phyloP scores from a whole-genome alignment of 768 basidiomycete genomes.

The Boletus huronensis region DNA sequence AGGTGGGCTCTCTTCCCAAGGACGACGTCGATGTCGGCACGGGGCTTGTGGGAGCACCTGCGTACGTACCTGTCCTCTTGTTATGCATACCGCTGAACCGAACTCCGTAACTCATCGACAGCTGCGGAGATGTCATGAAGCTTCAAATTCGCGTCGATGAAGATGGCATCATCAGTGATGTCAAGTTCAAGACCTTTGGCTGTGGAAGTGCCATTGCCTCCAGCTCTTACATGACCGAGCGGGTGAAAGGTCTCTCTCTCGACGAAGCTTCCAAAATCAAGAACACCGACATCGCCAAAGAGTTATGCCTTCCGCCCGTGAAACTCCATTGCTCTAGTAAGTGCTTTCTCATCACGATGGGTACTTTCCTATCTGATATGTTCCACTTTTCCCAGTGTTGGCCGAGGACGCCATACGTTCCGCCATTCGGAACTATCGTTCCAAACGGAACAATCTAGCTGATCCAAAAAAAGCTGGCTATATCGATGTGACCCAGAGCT shows the following conservation, averaged over 20 bases:
- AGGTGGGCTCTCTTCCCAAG: slow-evolving; percentile 98
- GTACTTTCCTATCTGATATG: slow-evolving; percentile 23
- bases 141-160: slow-evolving; percentile 97
- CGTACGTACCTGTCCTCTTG: slow-evolving; percentile 50
- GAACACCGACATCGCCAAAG: slow-evolving; percentile 99
- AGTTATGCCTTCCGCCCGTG: slow-evolving; percentile 91
- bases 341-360: slow-evolving; percentile 27
- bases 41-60: slow-evolving; percentile 95
- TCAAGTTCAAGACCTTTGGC: slow-evolving; percentile 99
- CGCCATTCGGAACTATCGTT: slow-evolving; percentile 93
- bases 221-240: slow-evolving; percentile 98
- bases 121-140: slow-evolving; percentile 99
- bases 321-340: slow-evolving; percentile 92
- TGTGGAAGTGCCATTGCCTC: slow-evolving; percentile 98
- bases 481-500: slow-evolving; percentile 65
- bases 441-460: slow-evolving; percentile 61
- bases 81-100: slow-evolving; percentile 16
- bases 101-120: slow-evolving; percentile 34
- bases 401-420: slow-evolving; percentile 99
- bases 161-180: slow-evolving; percentile 91
- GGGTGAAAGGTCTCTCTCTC: slow-evolving; percentile 89
- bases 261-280: slow-evolving; percentile 96
- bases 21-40: slow-evolving; percentile 90
- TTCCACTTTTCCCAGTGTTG: slow-evolving; percentile 56
- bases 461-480: slow-evolving; percentile 58